Evolutionary conservation across 306 rosid species (phyloP), one percentile per base, ranked within the genome.

Genomic region (Rosa rugosa): DNA sequence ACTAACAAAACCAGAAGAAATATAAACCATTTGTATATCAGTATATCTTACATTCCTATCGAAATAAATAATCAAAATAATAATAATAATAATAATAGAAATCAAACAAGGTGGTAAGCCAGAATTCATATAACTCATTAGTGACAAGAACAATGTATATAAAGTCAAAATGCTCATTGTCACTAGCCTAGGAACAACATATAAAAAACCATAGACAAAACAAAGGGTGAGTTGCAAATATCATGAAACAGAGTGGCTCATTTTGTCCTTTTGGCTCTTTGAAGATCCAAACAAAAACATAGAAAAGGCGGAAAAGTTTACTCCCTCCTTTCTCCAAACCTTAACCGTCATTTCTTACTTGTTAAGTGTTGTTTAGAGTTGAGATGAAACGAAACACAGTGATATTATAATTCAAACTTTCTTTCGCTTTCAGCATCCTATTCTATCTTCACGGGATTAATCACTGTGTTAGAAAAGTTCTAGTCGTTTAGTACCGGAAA

Each of bases 1-100:
- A 89, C 99, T 95, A 76, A 64, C 80, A 65, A 70, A 66, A 22
- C 6, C 16, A 49, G 12, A 51, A 66, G 63, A 13, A 44, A 27
- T 11, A 5, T 47, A 25, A 64, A 31, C 13, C 10, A 46, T 2
- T 20, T 54, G 31, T 50, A 36, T 53, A 51, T 2, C 13, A 10
- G 7, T 4, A 23, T 23, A 59, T 59, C 36, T 23, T 59, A 8
- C 11, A 56, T 7, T 56, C 31, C 8, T 20, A 56, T 56, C 4
- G 1, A 62, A 27, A 27, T 13, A 31, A 12, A 5, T 62, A 27
- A 27, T 62, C 20, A 62, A 25, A 34, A 14, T 53, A 53, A 53
- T 53, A 53, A 50, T 6, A 50, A 51, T 5, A 17, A 27, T 31
- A 31, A 31, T 31, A 31, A 31, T 6, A 63, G 44, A 34, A 64